Base-by-base conservation (phyloP, 2,329 filamentous ascomycete species). In the Ophiostoma australiae region DNA sequence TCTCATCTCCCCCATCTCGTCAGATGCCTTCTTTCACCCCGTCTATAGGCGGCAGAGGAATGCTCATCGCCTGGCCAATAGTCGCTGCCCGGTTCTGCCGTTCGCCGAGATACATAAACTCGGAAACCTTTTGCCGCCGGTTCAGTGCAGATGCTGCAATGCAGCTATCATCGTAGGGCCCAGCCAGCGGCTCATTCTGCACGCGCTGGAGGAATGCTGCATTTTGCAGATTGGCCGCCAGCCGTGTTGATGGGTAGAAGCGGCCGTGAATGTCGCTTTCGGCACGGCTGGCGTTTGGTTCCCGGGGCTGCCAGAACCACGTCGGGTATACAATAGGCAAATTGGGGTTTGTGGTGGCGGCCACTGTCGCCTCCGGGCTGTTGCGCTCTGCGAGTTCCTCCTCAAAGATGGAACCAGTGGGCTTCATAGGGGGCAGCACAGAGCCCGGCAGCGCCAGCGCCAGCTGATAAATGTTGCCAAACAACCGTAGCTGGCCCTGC, bases 201-300 rank as follows among this genome's bases (percentile, higher is more conserved):
- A 83, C 70, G 44, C 68, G 71, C 48, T 71, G 39, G 52, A 73
- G 27, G 3, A 72, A 73, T 7, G 6, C 66, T 5, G n/a, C 6
- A 71, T 74, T 71, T 35, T 72, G 80, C 70, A 87, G 78, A 70
- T 87, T 81, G 20, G 81, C 81, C 77, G 86, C 83, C 48, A 88
- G 79, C 72, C 82, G 80, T 71, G 82, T 78, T n/a, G 84, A 84
- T 20, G 86, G 83, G 78, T 88, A 88, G 78, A 87, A 87, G n/a
- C 86, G 81, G 69, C 86, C 86, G 71, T 81, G 80, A 69, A 88
- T 80, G 31, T 80, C 80, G 17, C 76, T 76, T 75, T 87, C 85
- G 41, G 69, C 70, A 68, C 79, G 78, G 7, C 75, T 73, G 39
- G 75, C 75, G 55, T 77, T 75, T 35, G 70, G 70, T 67, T 76